Percentiles rank a stretch among this genome's conserved stretches.
Conservation (phyloP, 129 eudicot genomes). For the Pittosporum tobira region DNA sequence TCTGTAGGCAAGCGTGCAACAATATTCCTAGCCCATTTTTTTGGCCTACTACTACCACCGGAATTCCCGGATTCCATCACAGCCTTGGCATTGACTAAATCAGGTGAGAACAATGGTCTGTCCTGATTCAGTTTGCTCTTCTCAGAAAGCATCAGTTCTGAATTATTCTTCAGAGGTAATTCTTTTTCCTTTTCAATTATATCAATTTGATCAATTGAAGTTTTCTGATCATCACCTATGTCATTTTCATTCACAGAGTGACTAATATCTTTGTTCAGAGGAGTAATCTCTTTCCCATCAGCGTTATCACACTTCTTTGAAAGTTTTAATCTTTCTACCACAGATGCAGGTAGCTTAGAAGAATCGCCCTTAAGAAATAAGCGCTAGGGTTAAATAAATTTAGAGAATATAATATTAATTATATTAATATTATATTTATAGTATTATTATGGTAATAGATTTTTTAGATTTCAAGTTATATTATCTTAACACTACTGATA, state of each 20-base stretch:
- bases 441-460: too few relatives aligned
- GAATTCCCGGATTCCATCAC: constrained; percentile 9
- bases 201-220: constrained; percentile 7
- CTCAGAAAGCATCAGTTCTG: constrained; percentile 14
- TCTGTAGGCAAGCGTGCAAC: constrained; percentile 7
- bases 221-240: constrained; percentile 3
- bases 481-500: too few relatives aligned
- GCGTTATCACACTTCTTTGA: constrained; percentile 19
- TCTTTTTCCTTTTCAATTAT: constrained; percentile 18
- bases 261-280: constrained; percentile 11
- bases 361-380: neutral
- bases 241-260: constrained; percentile 11
- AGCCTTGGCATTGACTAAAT: neutral
- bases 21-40: constrained; percentile 17
- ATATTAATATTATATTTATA: too few relatives aligned
- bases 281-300: constrained; percentile 15
- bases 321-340: constrained; percentile 4
- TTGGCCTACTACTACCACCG: constrained; percentile 17
- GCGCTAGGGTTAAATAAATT: too few relatives aligned
- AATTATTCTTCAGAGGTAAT: constrained; percentile 9
- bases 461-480: too few relatives aligned
- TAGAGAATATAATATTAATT: too few relatives aligned
- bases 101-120: neutral
- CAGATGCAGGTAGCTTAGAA: constrained; percentile 11
- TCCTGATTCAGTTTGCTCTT: neutral